phyloP scores from a whole-genome alignment of 2,329 filamentous ascomycete genomes.

The Basipetospora sp. region DNA sequence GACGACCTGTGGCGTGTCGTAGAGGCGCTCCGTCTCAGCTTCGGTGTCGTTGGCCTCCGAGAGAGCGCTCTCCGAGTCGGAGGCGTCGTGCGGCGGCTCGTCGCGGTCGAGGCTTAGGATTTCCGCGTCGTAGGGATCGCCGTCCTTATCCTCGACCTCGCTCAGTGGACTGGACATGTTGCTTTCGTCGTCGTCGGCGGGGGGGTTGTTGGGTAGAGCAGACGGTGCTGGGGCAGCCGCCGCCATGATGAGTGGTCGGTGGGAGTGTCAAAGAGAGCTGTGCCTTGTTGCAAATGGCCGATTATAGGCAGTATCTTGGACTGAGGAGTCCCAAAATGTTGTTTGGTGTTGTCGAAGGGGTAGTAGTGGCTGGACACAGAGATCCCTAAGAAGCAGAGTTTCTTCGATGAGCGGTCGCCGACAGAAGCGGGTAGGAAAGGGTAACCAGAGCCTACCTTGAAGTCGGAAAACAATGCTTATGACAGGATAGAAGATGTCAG shows the following conservation, averaged over 20 bases:
- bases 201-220: constrained; percentile 30
- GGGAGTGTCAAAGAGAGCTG: constrained; percentile 24
- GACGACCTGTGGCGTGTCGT: constrained; percentile 64
- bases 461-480: too few species aligned
- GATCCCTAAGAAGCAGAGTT: too few species aligned
- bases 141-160: constrained; percentile 72
- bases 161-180: constrained; percentile 80
- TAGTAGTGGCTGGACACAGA: too few species aligned
- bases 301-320: neutral
- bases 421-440: too few species aligned
- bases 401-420: too few species aligned
- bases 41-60: constrained; percentile 57
- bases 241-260: constrained; percentile 36
- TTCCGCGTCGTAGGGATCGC: constrained; percentile 53
- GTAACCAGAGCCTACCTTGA: too few species aligned
- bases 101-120: constrained; percentile 31
- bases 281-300: neutral
- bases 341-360: too few species aligned
- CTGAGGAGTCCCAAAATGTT: too few species aligned
- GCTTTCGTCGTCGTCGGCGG: constrained; percentile 44
- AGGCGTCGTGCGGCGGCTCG: constrained; percentile 17
- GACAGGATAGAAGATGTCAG: too few species aligned
- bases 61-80: constrained; percentile 37
- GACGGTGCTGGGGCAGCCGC: constrained; percentile 37
- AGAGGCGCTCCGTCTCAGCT: constrained; percentile 85